Evolutionary conservation across 192 early-diverging fungal genomes (phyloP), one percentile per base, ranked within the genome.

Genomic region (Entomortierella parvispora): DNA sequence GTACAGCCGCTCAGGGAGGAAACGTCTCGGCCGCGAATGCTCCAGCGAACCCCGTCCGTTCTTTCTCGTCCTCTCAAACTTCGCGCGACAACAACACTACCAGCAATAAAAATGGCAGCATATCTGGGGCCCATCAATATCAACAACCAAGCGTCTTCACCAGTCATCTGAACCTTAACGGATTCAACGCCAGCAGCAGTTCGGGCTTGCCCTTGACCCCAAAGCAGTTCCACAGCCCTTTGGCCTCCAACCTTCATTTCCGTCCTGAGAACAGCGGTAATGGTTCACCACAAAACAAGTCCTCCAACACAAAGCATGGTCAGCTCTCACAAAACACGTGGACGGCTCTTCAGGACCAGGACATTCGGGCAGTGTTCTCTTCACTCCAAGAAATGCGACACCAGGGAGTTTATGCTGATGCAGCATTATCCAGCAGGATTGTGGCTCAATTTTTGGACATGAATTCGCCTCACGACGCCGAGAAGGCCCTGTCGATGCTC

Each of bases 1-100:
- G 72, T 25, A 58, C 65, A 9, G 47, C n/a, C n/a, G 57, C 72
- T 18, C 72, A 76, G 47, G 51, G 64, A 4, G 49, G 37, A 40
- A 40, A 40, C 12, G 37, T 40, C 37, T 40, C 31, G 23, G 8
- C 37, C 33, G 57, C 67, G 17, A 76, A 76, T 28, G 29, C 72
- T 15, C 65, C 70, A 14, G 40, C 72, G 51, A 67, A 68, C 47
- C 64, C 72, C 12, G 65, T 76, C n/a, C 64, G 72, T 11, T 68
- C 72, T 25, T 76, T 68, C 60, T 76, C 72, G 7, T 76, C 72
- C 26, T 50, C 64, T 9, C 72, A 76, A 43, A 58, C 72, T 52
- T 66, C 50, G 44, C 58, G 72, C 29, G 72, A 76, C 28, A 76
- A 76, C 58, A 68, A 62, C 65, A 60, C 51, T 40, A 40, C 5